Conservation (phyloP, 257 asterid genomes). For the Lycium ferocissimum region DNA sequence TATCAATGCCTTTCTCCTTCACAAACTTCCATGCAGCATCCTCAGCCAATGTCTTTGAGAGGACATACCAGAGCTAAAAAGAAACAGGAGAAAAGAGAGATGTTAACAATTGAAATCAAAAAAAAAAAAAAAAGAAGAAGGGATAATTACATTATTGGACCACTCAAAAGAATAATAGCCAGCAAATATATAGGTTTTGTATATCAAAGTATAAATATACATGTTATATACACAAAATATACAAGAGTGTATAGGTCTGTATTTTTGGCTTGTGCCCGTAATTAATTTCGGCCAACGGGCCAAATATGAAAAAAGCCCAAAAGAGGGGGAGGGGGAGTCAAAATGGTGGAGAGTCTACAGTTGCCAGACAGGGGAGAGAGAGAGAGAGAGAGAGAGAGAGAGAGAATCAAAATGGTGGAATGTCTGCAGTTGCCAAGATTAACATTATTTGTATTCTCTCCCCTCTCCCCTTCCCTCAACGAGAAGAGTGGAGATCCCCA, state of each 20-base stretch:
- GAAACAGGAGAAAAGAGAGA: conserved; percentile 25
- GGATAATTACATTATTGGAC: too few relatives aligned
- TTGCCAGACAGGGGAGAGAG: background rate
- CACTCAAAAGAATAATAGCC: too few relatives aligned
- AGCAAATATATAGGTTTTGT: too few relatives aligned
- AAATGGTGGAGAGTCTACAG: background rate
- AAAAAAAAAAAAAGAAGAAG: background rate
- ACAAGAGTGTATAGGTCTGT: too few relatives aligned
- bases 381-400: background rate
- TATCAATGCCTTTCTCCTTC: conserved; percentile 70
- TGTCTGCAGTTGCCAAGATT: background rate
- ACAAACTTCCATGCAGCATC: conserved; percentile 86
- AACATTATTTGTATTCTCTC: background rate
- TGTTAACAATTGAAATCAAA: background rate
- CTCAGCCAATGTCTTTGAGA: conserved; percentile 84
- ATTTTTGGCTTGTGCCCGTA: too few relatives aligned
- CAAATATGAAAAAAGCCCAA: too few relatives aligned
- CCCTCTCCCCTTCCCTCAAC: background rate
- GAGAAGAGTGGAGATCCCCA: background rate
- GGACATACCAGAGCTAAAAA: conserved; percentile 71
- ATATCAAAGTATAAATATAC: too few relatives aligned
- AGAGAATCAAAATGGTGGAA: background rate
- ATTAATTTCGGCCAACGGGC: too few relatives aligned
- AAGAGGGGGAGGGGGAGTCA: background rate
- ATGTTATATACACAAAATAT: too few relatives aligned